Percentiles rank a stretch among this genome's conserved stretches.
These are phyloP conservation scores for Schizosaccharomyces versatilis DNA, from an alignment of 1,139 yeast species.

Conservation along the genomic window DNA sequence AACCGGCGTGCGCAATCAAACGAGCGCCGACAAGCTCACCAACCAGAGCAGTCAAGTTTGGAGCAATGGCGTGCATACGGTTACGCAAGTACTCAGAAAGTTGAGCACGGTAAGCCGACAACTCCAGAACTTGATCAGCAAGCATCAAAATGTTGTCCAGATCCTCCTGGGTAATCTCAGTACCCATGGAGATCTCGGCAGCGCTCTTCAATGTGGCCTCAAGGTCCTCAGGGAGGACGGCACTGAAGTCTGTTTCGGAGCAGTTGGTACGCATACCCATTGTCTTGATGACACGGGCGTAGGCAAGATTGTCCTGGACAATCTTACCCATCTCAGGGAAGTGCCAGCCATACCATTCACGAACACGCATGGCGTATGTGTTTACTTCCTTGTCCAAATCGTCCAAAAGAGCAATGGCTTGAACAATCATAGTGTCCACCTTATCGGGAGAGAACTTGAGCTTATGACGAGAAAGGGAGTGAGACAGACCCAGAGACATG, in stretches of 20 bases:
- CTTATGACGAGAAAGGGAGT: slow-evolving; percentile 95
- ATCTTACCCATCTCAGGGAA: slow-evolving; percentile 96
- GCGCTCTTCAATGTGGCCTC: slow-evolving; percentile 40
- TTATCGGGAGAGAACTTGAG: slow-evolving; percentile 96
- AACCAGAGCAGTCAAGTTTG: slow-evolving; percentile 80
- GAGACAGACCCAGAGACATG: slow-evolving; percentile 95
- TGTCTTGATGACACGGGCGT: slow-evolving; percentile 72
- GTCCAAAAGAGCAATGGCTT: slow-evolving; percentile 89
- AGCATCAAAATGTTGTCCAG: slow-evolving; percentile 74
- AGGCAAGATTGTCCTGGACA: slow-evolving; percentile 75
- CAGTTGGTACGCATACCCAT: slow-evolving; percentile 93
- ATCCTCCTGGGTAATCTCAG: slow-evolving; percentile 84
- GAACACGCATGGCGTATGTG: slow-evolving; percentile 92
- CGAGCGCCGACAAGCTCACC: slow-evolving; percentile 98
- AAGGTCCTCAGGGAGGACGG: slow-evolving; percentile 74
- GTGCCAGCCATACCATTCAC: slow-evolving; percentile 99
- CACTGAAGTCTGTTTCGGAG: slow-evolving; percentile 70
- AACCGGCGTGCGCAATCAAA: slow-evolving; percentile 92
- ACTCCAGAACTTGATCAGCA: slow-evolving; percentile 83
- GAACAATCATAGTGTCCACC: slow-evolving; percentile 95
- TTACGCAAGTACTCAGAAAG: slow-evolving; percentile 69
- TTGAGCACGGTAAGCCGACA: slow-evolving; percentile 79
- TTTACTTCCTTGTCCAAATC: slow-evolving; percentile 92
- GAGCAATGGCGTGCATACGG: slow-evolving; percentile 96
- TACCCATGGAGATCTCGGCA: slow-evolving; percentile 96